phyloP scores from a whole-genome alignment of 2,329 filamentous ascomycete genomes.

The Talaromyces marneffei region DNA sequence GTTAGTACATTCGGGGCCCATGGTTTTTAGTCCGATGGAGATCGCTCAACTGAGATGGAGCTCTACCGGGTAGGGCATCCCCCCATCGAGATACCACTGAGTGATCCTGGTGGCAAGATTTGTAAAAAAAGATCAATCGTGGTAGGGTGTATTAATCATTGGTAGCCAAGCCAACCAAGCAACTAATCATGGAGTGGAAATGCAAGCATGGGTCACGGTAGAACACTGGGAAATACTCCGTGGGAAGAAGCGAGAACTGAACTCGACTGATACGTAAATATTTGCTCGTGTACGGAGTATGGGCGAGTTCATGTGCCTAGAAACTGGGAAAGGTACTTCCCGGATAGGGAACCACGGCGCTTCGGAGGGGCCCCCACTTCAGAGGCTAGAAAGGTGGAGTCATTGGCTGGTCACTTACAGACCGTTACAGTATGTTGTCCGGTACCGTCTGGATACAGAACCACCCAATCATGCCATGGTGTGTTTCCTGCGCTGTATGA shows the following conservation, averaged over 20 bases:
- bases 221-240: neutral
- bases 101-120: neutral
- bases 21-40: too few relatives aligned
- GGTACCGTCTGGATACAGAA: neutral
- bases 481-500: neutral
- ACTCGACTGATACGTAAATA: too few relatives aligned
- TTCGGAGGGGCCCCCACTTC: neutral
- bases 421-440: conserved; percentile 1
- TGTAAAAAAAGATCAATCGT: neutral
- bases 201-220: neutral
- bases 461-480: neutral
- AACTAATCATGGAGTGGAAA: neutral
- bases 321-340: neutral
- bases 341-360: conserved; percentile 7
- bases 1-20: too few relatives aligned
- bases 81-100: too few relatives aligned
- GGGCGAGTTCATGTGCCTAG: neutral
- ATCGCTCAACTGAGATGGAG: too few relatives aligned
- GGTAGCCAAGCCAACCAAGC: neutral
- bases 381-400: neutral
- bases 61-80: too few relatives aligned
- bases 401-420: neutral
- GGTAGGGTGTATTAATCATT: neutral
- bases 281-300: too few relatives aligned
- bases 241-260: too few relatives aligned